Conservation (phyloP, 192 early-diverging fungal genomes). For the Linnemannia zychae region DNA sequence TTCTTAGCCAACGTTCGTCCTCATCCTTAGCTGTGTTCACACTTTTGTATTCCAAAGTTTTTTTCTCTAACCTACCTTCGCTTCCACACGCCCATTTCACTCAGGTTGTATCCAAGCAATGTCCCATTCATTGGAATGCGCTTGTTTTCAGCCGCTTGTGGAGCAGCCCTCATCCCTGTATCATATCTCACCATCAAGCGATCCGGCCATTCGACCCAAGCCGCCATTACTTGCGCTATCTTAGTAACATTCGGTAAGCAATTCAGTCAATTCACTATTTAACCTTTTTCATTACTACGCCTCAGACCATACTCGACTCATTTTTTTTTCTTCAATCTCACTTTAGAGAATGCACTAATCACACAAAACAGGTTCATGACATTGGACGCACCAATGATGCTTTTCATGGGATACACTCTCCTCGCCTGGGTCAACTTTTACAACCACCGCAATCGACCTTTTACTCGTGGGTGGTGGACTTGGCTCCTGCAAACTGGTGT, state of each 20-base stretch:
- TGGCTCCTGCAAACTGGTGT: conserved; percentile 89
- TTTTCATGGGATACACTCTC: conserved; percentile 84
- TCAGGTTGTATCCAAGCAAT: conserved; percentile 47
- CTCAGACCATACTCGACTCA: background rate
- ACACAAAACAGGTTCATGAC: conserved; percentile 92
- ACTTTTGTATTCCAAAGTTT: too few species aligned
- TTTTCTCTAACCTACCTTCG: too few species aligned
- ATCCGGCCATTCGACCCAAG: conserved; percentile 79
- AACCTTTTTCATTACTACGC: too few species aligned
- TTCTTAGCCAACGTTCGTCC: too few species aligned
- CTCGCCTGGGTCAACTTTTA: conserved; percentile 91
- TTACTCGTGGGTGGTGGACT: conserved; percentile 85
- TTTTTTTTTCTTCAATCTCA: background rate
- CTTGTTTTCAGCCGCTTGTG: conserved; percentile 79
- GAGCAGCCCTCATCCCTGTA: conserved; percentile 83
- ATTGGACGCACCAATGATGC: conserved; percentile 89
- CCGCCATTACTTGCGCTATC: conserved; percentile 82
- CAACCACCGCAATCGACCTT: conserved; percentile 76
- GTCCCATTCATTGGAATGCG: conserved; percentile 92
- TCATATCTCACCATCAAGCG: conserved; percentile 85
- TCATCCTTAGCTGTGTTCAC: background rate
- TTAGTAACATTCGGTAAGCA: conserved; percentile 82
- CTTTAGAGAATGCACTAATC: conserved; percentile 87
- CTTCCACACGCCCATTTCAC: too few species aligned
- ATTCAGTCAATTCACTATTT: background rate